Conservation (phyloP, 768 basidiomycete species). For the Plicaturopsis crispa region DNA sequence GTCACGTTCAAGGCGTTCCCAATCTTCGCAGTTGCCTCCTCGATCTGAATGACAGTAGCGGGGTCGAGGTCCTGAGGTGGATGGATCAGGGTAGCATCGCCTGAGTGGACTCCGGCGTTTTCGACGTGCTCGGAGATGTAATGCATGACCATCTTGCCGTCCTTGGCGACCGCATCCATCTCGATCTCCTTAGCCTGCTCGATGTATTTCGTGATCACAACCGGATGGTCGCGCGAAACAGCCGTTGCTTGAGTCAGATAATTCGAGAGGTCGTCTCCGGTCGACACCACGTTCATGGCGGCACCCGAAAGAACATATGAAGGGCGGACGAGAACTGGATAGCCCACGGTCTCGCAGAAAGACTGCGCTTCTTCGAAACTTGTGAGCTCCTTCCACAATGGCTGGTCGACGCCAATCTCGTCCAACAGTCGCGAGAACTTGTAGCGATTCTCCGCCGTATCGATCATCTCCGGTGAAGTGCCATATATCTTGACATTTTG, state of each 20-base stretch:
- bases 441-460: constrained; percentile 98
- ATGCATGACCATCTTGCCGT: constrained; percentile 98
- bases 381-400: constrained; percentile 93
- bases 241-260: constrained; percentile 94
- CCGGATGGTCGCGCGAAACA: constrained; percentile 93
- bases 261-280: constrained; percentile 80
- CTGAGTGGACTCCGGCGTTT: constrained; percentile 98
- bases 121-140: constrained; percentile 99
- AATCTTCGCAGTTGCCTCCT: constrained; percentile 95
- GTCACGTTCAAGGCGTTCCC: constrained; percentile 97
- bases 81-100: constrained; percentile 96
- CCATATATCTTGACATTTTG: constrained; percentile 99
- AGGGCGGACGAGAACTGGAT: constrained; percentile 93
- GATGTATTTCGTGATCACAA: constrained; percentile 98
- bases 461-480: constrained; percentile 99
- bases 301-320: constrained; percentile 99
- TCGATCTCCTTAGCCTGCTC: constrained; percentile 99
- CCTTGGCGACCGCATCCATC: constrained; percentile 98
- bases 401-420: constrained; percentile 98
- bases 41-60: constrained; percentile 91
- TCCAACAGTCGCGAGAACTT: constrained; percentile 98
- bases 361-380: constrained; percentile 79
- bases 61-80: constrained; percentile 98
- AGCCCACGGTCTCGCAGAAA: constrained; percentile 92
- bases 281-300: constrained; percentile 99